These are phyloP conservation scores for Candida dajiaensis DNA, from an alignment of 805 yeast genomes.

Conservation along the genomic window DNA sequence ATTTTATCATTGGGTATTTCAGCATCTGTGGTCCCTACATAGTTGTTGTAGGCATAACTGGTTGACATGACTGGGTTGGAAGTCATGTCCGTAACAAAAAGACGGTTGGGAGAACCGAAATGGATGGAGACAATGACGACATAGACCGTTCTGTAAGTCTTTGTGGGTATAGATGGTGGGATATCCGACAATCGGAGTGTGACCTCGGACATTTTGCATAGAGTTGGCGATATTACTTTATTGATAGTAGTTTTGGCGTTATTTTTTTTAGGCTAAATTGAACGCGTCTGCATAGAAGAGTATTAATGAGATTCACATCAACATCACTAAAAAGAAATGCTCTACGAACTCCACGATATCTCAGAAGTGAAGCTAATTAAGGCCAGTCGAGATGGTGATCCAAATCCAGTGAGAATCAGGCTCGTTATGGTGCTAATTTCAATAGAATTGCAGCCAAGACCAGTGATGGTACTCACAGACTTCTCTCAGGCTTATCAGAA, in stretches of 20 bases:
- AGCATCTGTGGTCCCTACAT: conserved; percentile 1
- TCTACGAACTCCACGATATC: not conserved
- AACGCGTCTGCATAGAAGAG: not conserved
- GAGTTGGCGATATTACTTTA: not conserved
- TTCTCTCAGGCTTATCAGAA: not conserved
- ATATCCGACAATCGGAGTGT: not conserved
- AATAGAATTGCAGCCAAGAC: not conserved
- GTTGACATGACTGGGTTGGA: conserved; percentile 2
- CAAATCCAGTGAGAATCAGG: not conserved
- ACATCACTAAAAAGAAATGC: not conserved
- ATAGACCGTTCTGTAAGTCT: not conserved
- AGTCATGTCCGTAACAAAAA: conserved; percentile 12
- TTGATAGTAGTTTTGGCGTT: not conserved
- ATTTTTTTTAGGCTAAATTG: not conserved
- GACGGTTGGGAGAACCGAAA: not conserved
- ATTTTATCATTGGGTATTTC: conserved; percentile 1
- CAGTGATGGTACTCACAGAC: not conserved
- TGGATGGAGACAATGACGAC: not conserved
- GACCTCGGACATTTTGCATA: not conserved
- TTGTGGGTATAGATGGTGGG: not conserved
- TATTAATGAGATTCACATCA: not conserved
- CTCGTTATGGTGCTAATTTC: not conserved
- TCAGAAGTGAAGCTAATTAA: not conserved
- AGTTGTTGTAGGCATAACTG: not conserved
- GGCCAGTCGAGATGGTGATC: not conserved